Evolutionary conservation across 169 alveolate species (phyloP).

Genomic region (Plasmodium cynomolgi): DNA sequence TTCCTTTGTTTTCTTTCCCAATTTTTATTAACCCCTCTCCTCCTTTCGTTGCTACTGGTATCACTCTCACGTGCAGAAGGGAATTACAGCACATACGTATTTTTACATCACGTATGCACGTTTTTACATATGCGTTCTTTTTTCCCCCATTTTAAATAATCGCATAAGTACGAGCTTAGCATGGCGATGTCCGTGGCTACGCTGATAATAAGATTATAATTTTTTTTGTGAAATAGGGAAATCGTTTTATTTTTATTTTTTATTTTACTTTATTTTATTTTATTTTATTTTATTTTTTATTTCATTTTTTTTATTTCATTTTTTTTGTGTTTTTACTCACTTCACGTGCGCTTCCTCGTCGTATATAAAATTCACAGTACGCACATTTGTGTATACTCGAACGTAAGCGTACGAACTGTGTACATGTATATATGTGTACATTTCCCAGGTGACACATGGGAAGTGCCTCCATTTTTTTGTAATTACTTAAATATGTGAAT

Average conservation of each 20-base stretch:
- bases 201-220: background rate
- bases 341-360: background rate
- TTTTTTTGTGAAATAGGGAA: background rate
- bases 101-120: background rate
- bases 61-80: background rate
- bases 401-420: background rate
- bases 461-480: conserved; percentile 25
- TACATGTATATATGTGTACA: conserved; percentile 1
- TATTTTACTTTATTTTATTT: too few relatives aligned
- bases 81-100: background rate
- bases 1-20: background rate
- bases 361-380: background rate
- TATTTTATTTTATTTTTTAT: too few relatives aligned
- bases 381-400: conserved; percentile 4
- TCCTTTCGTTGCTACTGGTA: background rate
- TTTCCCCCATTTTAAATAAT: background rate
- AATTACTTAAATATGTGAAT: background rate
- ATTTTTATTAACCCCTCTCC: background rate
- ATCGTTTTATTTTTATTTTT: background rate
- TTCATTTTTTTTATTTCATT: too few relatives aligned
- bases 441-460: background rate
- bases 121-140: background rate
- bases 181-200: background rate
- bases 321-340: background rate
- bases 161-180: background rate